phyloP scores from a whole-genome alignment of 192 early-diverging fungal species.

The Piromyces finnis region DNA sequence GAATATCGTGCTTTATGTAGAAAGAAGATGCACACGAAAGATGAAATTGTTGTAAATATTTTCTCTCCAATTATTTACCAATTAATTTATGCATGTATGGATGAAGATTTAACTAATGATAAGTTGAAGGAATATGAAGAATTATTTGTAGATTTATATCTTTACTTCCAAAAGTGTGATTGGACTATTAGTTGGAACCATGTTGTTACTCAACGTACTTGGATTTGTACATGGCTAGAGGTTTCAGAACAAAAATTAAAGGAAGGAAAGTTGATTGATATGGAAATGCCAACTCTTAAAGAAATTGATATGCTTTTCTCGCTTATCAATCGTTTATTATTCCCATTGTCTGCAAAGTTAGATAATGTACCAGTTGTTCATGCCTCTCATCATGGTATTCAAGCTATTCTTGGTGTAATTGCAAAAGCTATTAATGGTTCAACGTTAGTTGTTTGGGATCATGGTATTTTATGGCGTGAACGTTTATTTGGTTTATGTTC shows the following conservation, averaged over 20 bases:
- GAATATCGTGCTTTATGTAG: constrained; percentile 3
- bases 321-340: constrained; percentile 11
- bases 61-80: constrained; percentile 15
- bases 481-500: constrained; percentile 16
- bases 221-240: constrained; percentile 11
- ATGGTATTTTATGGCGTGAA: constrained; percentile 25
- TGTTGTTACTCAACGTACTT: constrained; percentile 11
- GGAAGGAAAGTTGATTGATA: neutral
- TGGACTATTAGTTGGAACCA: constrained; percentile 17
- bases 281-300: constrained; percentile 19
- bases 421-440: constrained; percentile 14
- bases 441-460: constrained; percentile 16
- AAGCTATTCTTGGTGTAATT: constrained; percentile 20
- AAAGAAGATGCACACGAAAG: constrained; percentile 7
- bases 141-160: constrained; percentile 15
- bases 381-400: constrained; percentile 22
- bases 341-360: constrained; percentile 12
- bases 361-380: constrained; percentile 14
- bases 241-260: neutral
- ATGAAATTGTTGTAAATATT: constrained; percentile 2
- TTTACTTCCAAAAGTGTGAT: constrained; percentile 15
- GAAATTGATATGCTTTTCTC: constrained; percentile 16
- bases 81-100: constrained; percentile 11
- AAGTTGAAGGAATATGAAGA: constrained; percentile 13
- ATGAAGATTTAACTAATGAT: neutral